These are phyloP conservation scores for Galerina sulciceps DNA, from an alignment of 768 basidiomycete species.

Conservation along the genomic window DNA sequence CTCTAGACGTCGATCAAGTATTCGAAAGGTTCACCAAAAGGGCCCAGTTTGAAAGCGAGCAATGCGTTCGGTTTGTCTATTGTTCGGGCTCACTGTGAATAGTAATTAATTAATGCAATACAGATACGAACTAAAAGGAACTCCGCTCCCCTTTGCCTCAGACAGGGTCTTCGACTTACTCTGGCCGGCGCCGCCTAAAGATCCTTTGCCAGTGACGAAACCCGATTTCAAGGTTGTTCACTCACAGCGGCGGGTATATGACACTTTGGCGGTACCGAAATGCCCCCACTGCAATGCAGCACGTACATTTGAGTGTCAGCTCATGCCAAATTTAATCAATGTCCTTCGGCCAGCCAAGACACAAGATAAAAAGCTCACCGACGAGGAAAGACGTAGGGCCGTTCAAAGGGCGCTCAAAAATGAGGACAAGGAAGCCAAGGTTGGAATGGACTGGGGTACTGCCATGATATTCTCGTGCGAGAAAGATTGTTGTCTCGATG, in stretches of 20 bases:
- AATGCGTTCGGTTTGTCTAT: constrained; percentile 79
- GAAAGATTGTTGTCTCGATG: constrained; percentile 69
- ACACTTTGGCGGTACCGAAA: constrained; percentile 53
- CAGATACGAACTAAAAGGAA: constrained; percentile 89
- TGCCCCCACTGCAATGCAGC: constrained; percentile 72
- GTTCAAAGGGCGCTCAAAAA: constrained; percentile 58
- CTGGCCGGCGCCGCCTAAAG: constrained; percentile 62
- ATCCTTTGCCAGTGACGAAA: constrained; percentile 61
- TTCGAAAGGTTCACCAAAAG: constrained; percentile 86
- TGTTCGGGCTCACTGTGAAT: not conserved
- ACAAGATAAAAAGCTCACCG: constrained; percentile 44
- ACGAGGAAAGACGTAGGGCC: constrained; percentile 70
- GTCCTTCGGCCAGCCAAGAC: constrained; percentile 49
- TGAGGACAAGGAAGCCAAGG: constrained; percentile 41
- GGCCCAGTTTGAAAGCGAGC: constrained; percentile 71
- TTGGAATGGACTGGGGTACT: constrained; percentile 95
- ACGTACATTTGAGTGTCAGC: constrained; percentile 89
- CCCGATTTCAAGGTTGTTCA: constrained; percentile 60
- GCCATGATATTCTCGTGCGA: constrained; percentile 88
- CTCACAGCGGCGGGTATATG: constrained; percentile 55
- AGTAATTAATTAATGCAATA: not conserved
- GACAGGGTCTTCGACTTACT: constrained; percentile 73
- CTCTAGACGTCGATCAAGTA: constrained; percentile 76
- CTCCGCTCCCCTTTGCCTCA: constrained; percentile 84
- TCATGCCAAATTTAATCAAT: constrained; percentile 94